These are phyloP conservation scores for Tardiomyces blankii DNA, from an alignment of 1,139 yeast genomes.

Conservation along the genomic window DNA sequence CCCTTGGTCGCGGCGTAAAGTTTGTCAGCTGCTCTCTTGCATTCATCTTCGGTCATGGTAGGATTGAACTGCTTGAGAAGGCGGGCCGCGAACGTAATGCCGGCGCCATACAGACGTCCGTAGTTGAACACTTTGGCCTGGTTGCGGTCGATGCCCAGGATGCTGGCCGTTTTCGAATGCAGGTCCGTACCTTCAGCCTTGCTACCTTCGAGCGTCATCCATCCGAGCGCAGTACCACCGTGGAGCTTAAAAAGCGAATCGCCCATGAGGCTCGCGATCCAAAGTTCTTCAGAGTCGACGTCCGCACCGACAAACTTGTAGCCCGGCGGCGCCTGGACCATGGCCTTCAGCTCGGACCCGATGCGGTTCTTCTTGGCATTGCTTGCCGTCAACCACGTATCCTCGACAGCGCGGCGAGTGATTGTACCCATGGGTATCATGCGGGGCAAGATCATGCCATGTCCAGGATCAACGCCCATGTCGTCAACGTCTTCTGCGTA, in stretches of 20 bases:
- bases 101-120: conserved; percentile 97
- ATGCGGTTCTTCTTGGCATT: conserved; percentile 77
- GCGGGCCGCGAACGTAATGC: conserved; percentile 77
- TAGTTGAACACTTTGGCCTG: conserved; percentile 95
- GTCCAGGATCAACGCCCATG: conserved; percentile 10
- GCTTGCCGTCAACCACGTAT: conserved; percentile 95
- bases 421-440: conserved; percentile 92
- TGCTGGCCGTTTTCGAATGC: conserved; percentile 88
- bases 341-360: conserved; percentile 88
- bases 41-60: conserved; percentile 52
- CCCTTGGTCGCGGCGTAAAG: conserved; percentile 85
- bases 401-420: conserved; percentile 93
- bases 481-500: conserved; percentile 17
- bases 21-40: conserved; percentile 52
- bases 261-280: conserved; percentile 95
- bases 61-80: conserved; percentile 77
- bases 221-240: conserved; percentile 94
- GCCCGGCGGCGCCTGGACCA: conserved; percentile 79
- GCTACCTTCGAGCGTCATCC: conserved; percentile 99
- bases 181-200: conserved; percentile 85
- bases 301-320: conserved; percentile 92
- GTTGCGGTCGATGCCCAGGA: conserved; percentile 78
- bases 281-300: conserved; percentile 94
- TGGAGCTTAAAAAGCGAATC: conserved; percentile 83
- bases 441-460: conserved; percentile 62